phyloP scores from a whole-genome alignment of 2,329 filamentous ascomycete species.

The Aspergillus tamarii region DNA sequence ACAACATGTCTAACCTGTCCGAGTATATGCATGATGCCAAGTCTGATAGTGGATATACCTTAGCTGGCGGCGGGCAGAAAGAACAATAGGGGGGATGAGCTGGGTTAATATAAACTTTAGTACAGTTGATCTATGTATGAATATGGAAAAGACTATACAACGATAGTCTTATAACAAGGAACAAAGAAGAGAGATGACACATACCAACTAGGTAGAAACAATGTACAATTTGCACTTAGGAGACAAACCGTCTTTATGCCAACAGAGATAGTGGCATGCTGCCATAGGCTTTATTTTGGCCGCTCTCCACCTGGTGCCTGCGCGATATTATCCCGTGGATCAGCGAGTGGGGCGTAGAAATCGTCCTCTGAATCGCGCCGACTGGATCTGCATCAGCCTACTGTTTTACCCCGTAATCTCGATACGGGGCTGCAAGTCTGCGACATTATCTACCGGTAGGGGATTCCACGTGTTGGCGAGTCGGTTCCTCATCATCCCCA shows the following conservation, averaged over 20 bases:
- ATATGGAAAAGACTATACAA: too few relatives aligned
- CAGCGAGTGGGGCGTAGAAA: background rate
- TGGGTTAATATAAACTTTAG: too few relatives aligned
- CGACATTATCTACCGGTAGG: background rate
- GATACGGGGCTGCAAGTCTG: background rate
- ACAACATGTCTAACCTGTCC: too few relatives aligned
- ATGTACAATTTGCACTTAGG: too few relatives aligned
- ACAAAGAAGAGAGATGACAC: too few relatives aligned
- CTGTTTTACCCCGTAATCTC: background rate
- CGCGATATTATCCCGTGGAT: background rate
- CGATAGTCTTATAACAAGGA: too few relatives aligned
- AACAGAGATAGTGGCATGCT: background rate
- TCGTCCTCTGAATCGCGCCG: conserved; percentile 3
- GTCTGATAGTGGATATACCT: too few relatives aligned
- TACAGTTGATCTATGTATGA: too few relatives aligned
- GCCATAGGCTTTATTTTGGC: background rate
- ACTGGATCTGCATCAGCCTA: conserved; percentile 5
- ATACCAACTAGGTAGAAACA: fast-evolving
- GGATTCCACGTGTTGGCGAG: conserved; percentile 10
- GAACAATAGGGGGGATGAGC: too few relatives aligned
- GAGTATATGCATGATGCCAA: too few relatives aligned
- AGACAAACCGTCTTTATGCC: background rate
- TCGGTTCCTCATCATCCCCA: background rate
- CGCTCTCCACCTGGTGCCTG: background rate
- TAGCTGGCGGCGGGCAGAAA: too few relatives aligned